Conservation (phyloP, 306 rosid genomes). For the Cucumis melo region DNA sequence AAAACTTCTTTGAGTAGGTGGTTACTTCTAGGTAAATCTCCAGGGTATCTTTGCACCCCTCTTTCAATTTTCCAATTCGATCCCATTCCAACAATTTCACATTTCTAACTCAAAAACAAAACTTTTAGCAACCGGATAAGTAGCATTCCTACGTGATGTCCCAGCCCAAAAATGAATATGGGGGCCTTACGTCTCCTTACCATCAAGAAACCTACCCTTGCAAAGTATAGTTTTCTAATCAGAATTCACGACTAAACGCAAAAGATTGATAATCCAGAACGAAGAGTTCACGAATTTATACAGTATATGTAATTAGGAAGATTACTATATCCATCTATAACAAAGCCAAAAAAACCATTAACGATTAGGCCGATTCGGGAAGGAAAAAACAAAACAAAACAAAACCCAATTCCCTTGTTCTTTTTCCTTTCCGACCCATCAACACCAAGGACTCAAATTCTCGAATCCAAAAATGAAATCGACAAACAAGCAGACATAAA, state of each 20-base stretch:
- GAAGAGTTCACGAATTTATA: neutral
- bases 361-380: neutral
- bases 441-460: neutral
- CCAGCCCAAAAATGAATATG: no score
- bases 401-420: neutral
- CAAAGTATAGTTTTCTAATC: neutral
- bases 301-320: neutral
- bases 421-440: neutral
- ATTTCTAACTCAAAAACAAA: no score
- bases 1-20: no score
- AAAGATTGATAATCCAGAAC: neutral
- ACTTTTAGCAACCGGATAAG: neutral
- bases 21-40: no score
- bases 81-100: no score
- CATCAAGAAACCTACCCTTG: neutral
- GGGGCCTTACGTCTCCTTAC: neutral
- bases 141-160: no score
- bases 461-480: neutral
- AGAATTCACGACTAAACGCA: neutral
- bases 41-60: no score
- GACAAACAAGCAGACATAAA: neutral
- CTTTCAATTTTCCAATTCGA: no score
- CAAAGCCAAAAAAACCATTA: neutral
- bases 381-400: neutral
- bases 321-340: neutral